Evolutionary conservation across 169 alveolate genomes (phyloP), one percentile per base, ranked within the genome.

Genomic region (Fabrea salina): DNA sequence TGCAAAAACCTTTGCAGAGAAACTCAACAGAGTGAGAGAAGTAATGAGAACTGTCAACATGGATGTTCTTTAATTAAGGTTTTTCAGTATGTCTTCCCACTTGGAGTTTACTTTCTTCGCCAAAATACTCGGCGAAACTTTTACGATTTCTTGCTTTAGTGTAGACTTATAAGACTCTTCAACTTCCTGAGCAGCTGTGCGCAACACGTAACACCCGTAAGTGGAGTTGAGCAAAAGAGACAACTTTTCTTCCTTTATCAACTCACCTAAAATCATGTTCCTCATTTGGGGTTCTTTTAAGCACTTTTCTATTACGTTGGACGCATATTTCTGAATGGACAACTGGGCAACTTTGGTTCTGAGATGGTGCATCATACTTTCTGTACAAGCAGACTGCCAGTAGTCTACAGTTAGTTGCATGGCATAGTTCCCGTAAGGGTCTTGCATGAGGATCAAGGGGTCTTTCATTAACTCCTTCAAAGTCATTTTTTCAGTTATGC

Each of bases 401-500:
- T 61, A 74, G 68, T 89, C 91, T 67, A 89, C 30, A 2, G 86
- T 78, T 59, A 67, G 75, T 50, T 90, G 92, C 33, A 89, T 76
- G 4, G 93, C 94, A 59, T 89, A 91, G 67, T 91, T 91, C 4
- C 96, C 96, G 67, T 83, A 91, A 13, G 96, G 96, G 61, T 85
- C 82, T 82, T 91, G 92, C 8, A 86, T 86, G 22, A 91, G 54
- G 13, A 86, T 88, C 80, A 91, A 78, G 7, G 87, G 74, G 58
- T 88, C 70, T 32, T 72, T 79, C 3, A 59, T 25, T 3, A 85
- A 39, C 27, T 77, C 75, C 5, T 64, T 68, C 59, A 86, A 56
- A 3, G 86, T 43, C 19, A 7, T 8, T n/a, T 35, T 39, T 19
- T 82, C 66, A n/a, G 58, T 70, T 1, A 72, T 77, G 75, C 87